These are phyloP conservation scores for Peniophora sp. DNA, from an alignment of 1,284 basidiomycete species.

Conservation along the genomic window DNA sequence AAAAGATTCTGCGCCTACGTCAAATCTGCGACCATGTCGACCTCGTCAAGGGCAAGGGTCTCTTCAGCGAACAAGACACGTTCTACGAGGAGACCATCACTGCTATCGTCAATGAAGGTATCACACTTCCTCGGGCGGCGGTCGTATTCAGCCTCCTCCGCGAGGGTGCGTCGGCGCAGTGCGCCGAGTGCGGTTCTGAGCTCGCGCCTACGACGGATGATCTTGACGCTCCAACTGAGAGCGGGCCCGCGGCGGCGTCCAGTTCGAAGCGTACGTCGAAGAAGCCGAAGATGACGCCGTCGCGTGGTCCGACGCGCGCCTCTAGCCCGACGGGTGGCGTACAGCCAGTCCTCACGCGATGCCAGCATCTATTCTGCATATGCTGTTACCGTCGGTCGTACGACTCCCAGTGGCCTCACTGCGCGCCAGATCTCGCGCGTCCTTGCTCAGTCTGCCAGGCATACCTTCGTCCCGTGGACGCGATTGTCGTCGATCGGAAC, in stretches of 20 bases:
- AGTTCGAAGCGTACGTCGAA: slow-evolving; percentile 49
- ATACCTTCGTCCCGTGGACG: slow-evolving; percentile 56
- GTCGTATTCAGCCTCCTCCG: slow-evolving; percentile 77
- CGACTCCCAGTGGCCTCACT: slow-evolving; percentile 75
- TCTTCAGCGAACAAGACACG: slow-evolving; percentile 33
- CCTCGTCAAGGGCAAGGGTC: slow-evolving; percentile 75
- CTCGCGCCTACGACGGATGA: slow-evolving; percentile 49
- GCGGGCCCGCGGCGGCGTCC: slow-evolving; percentile 41
- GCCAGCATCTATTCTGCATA: slow-evolving; percentile 88
- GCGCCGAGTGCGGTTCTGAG: slow-evolving; percentile 80
- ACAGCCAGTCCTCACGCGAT: slow-evolving; percentile 76
- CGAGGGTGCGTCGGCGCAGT: slow-evolving; percentile 82
- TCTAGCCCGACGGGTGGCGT: slow-evolving; percentile 50
- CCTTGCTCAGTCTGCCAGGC: slow-evolving; percentile 73
- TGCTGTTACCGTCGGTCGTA: slow-evolving; percentile 72
- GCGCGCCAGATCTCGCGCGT: slow-evolving; percentile 45
- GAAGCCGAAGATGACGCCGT: slow-evolving; percentile 47
- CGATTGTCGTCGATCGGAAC: slow-evolving; percentile 57
- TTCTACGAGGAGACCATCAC: slow-evolving; percentile 68
- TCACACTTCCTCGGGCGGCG: slow-evolving; percentile 66
- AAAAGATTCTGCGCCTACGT: slow-evolving; percentile 89
- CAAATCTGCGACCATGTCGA: slow-evolving; percentile 98
- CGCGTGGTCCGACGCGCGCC: slow-evolving; percentile 61
- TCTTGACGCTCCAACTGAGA: slow-evolving; percentile 34
- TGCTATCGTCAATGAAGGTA: slow-evolving; percentile 75